phyloP scores from a whole-genome alignment of 2,329 filamentous ascomycete genomes.

The Cadophora luteo-olivacea region DNA sequence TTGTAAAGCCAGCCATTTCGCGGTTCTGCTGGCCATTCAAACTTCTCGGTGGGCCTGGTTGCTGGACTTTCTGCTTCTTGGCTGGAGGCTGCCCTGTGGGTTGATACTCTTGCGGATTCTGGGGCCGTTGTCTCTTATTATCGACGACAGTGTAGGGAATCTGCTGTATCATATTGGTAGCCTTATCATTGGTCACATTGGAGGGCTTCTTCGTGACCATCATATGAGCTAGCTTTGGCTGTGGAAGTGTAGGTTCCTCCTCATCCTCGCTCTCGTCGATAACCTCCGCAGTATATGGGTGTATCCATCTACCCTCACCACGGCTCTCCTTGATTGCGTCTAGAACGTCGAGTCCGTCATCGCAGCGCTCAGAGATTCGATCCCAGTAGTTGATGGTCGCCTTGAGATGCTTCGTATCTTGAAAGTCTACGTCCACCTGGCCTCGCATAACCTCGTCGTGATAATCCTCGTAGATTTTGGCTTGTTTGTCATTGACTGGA shows the following conservation, averaged over 20 bases:
- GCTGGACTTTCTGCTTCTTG: slow-evolving; percentile 11
- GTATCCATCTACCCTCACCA: neutral
- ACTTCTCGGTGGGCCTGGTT: neutral
- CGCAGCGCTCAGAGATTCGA: neutral
- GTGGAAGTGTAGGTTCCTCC: neutral
- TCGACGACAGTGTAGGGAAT: neutral
- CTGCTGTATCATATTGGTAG: neutral
- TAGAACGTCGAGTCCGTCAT: slow-evolving; percentile 1
- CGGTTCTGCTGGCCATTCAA: neutral
- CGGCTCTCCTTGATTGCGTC: neutral
- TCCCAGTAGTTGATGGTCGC: neutral
- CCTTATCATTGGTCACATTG: neutral
- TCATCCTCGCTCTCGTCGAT: neutral
- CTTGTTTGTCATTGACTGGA: neutral
- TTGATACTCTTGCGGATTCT: neutral
- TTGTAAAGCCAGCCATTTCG: neutral
- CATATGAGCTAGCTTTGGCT: neutral
- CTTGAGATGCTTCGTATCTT: neutral
- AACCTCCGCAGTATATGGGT: neutral
- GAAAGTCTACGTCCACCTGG: neutral
- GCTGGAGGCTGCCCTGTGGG: neutral
- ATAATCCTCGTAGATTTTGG: slow-evolving; percentile 1
- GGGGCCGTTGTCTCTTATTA: neutral
- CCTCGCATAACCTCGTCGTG: neutral
- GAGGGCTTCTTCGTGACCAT: neutral